Conservation (phyloP, 2,329 filamentous ascomycete species). For the Stagonosporopsis vannaccii region DNA sequence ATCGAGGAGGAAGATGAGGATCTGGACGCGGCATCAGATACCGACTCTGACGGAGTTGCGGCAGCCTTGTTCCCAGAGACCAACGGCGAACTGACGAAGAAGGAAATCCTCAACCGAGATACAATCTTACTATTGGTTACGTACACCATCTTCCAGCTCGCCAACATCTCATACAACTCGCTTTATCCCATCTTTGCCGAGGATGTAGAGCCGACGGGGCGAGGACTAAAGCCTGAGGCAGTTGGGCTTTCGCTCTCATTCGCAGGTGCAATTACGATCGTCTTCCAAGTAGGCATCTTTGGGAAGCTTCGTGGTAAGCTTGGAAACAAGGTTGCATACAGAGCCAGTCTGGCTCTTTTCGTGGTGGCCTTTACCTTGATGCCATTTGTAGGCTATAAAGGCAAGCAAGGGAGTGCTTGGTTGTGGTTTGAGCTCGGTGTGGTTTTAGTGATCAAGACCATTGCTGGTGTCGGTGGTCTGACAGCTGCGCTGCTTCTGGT, state of each 20-base stretch:
- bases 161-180: slow-evolving; percentile 94
- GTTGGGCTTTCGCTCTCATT: slow-evolving; percentile 88
- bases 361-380: slow-evolving; percentile 84
- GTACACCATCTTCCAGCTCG: slow-evolving; percentile 91
- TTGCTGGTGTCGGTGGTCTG: slow-evolving; percentile 86
- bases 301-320: slow-evolving; percentile 77
- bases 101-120: slow-evolving; percentile 76
- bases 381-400: slow-evolving; percentile 85
- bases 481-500: slow-evolving; percentile 89
- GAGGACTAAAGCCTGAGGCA: slow-evolving; percentile 75
- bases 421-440: slow-evolving; percentile 82
- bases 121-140: slow-evolving; percentile 82
- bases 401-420: slow-evolving; percentile 67
- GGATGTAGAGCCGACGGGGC: slow-evolving; percentile 75
- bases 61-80: slow-evolving; percentile 54
- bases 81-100: slow-evolving; percentile 56
- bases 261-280: slow-evolving; percentile 82
- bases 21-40: slow-evolving; percentile 49
- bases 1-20: slow-evolving; percentile 54
- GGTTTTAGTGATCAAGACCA: slow-evolving; percentile 85
- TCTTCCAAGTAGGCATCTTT: slow-evolving; percentile 89
- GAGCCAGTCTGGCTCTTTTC: slow-evolving; percentile 78
- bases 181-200: slow-evolving; percentile 93
- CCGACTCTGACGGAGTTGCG: slow-evolving; percentile 49
- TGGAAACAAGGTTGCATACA: slow-evolving; percentile 87